Conservation (phyloP, 2,329 filamentous ascomycete genomes). For the Colletotrichum sojae region DNA sequence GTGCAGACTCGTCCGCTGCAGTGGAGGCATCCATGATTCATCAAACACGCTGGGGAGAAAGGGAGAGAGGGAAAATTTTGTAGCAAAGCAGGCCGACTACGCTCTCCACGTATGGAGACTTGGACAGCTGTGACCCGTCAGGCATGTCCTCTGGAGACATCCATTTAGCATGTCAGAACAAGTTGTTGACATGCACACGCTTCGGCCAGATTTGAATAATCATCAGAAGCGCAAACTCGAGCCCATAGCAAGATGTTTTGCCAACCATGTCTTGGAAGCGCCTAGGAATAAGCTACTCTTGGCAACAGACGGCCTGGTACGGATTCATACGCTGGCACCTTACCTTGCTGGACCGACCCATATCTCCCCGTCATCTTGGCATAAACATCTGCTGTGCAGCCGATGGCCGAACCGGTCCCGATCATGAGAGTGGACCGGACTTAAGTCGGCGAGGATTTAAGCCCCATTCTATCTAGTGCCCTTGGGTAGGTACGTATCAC, state of each 20-base stretch:
- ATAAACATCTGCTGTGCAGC: background rate
- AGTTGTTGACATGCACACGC: background rate
- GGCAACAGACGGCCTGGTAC: slow-evolving; percentile 13
- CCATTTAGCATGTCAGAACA: background rate
- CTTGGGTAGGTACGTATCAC: background rate
- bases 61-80: background rate
- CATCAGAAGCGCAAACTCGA: slow-evolving; percentile 10
- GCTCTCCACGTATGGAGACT: background rate
- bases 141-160: background rate
- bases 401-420: slow-evolving; percentile 32
- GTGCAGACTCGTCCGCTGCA: slow-evolving; percentile 27
- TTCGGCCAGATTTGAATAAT: background rate
- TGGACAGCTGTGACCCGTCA: background rate
- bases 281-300: slow-evolving; percentile 37
- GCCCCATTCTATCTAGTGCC: slow-evolving; percentile 8
- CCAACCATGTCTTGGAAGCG: background rate
- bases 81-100: background rate
- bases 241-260: background rate
- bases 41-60: slow-evolving; percentile 14
- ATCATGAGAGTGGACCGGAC: slow-evolving; percentile 13
- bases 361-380: slow-evolving; percentile 37
- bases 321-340: background rate
- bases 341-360: slow-evolving; percentile 17
- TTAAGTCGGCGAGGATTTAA: slow-evolving; percentile 40
- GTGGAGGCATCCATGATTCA: slow-evolving; percentile 35